phyloP scores from a whole-genome alignment of 805 yeast genomes.

The Candida methanosorbosa region DNA sequence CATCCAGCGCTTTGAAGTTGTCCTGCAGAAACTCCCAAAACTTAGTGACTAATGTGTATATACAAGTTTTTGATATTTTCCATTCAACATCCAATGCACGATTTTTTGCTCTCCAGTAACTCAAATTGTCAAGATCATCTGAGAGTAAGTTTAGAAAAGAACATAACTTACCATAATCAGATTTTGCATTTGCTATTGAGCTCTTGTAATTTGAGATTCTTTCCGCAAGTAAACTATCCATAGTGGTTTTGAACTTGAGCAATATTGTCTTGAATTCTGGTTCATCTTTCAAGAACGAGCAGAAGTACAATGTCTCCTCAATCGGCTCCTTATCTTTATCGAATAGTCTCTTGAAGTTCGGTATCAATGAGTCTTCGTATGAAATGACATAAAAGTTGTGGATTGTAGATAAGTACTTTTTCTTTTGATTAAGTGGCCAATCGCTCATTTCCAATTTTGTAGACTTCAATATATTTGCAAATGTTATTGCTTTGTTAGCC shows the following conservation, averaged over 20 bases:
- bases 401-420: background rate
- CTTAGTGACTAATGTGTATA: background rate
- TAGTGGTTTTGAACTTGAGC: no score
- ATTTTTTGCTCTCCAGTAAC: background rate
- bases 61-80: background rate
- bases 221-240: no score
- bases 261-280: no score
- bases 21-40: background rate
- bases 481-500: slow-evolving; percentile 13
- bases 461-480: slow-evolving; percentile 18
- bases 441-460: slow-evolving; percentile 11
- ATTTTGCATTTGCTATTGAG: no score
- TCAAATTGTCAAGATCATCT: background rate
- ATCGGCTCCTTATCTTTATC: no score
- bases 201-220: no score
- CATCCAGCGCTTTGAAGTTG: background rate
- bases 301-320: no score
- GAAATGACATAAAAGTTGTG: slow-evolving; percentile 1
- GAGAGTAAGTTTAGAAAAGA: background rate
- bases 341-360: no score
- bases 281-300: no score
- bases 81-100: background rate
- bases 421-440: slow-evolving; percentile 14
- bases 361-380: no score
- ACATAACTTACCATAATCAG: no score